These are phyloP conservation scores for Tricholoma bakamatsutake DNA, from an alignment of 768 basidiomycete species.

Conservation along the genomic window DNA sequence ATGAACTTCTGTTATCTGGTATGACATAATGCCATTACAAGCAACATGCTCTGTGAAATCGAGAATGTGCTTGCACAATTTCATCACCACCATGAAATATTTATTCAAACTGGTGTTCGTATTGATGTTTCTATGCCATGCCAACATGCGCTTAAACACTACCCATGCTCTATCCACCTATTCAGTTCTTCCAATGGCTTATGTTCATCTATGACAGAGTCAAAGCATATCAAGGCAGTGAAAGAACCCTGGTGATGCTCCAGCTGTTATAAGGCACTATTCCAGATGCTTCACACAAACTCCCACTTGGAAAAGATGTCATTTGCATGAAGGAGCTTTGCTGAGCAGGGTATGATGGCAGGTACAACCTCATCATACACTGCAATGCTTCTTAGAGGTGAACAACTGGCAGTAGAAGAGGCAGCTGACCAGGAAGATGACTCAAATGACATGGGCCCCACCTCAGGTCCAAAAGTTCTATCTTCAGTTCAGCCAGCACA, in stretches of 20 bases:
- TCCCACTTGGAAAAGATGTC: not conserved
- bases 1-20: constrained; percentile 20
- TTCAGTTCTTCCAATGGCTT: constrained; percentile 11
- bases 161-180: not conserved
- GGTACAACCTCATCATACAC: not conserved
- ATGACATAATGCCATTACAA: constrained; percentile 14
- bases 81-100: not conserved
- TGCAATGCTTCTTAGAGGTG: not conserved
- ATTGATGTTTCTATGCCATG: constrained; percentile 2
- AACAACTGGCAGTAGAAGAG: too few species aligned
- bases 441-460: too few species aligned
- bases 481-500: too few species aligned
- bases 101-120: constrained; percentile 6
- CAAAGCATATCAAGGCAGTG: not conserved
- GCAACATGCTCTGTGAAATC: constrained; percentile 6
- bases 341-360: not conserved
- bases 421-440: too few species aligned
- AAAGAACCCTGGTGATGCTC: not conserved
- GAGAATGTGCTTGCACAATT: not conserved
- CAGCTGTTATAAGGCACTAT: not conserved
- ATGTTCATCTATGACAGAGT: too few species aligned
- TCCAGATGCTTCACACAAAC: not conserved
- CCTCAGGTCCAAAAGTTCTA: too few species aligned
- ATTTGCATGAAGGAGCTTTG: not conserved
- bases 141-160: not conserved